A percentile compares a stretch with the other conserved stretches of the same genome.
Conservation (phyloP, 2,329 filamentous ascomycete genomes). For the Paecilomyces variotii region DNA sequence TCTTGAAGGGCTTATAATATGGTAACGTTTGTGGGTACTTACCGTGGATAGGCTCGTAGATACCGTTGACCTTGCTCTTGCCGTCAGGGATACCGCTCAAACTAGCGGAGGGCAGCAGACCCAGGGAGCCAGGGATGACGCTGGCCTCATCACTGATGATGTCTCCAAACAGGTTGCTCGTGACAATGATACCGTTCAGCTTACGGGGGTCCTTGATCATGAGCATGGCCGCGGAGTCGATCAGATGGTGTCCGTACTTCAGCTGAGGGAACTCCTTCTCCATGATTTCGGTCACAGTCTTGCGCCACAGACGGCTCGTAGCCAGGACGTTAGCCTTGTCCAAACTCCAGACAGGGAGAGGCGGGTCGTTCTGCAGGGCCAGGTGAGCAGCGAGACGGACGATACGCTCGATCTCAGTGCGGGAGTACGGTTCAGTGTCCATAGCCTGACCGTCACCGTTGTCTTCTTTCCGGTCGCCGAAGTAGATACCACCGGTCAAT, state of each 20-base stretch:
- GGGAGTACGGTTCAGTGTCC: slow-evolving; percentile 82
- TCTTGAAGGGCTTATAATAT: neutral
- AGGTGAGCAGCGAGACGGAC: slow-evolving; percentile 73
- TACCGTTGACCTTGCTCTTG: slow-evolving; percentile 77
- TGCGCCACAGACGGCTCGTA: slow-evolving; percentile 81
- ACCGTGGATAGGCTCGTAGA: slow-evolving; percentile 98
- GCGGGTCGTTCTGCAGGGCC: slow-evolving; percentile 67
- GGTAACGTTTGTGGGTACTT: slow-evolving; percentile 17
- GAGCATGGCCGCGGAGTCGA: slow-evolving; percentile 94
- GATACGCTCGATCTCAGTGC: slow-evolving; percentile 79
- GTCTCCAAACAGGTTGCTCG: slow-evolving; percentile 90
- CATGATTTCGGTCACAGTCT: slow-evolving; percentile 77
- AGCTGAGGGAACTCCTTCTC: slow-evolving; percentile 81
- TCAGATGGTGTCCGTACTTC: slow-evolving; percentile 78
- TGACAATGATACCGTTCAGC: slow-evolving; percentile 85
- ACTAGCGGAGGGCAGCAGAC: slow-evolving; percentile 79
- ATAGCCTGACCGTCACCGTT: slow-evolving; percentile 65
- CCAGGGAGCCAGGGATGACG: slow-evolving; percentile 85
- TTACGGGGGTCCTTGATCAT: slow-evolving; percentile 89
- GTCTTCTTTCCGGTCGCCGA: slow-evolving; percentile 75
- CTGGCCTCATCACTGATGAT: slow-evolving; percentile 94
- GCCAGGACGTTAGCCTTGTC: slow-evolving; percentile 98
- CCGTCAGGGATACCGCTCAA: slow-evolving; percentile 80
- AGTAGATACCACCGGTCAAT: slow-evolving; percentile 89
- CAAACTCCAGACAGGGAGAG: slow-evolving; percentile 71